phyloP scores from a whole-genome alignment of 164 flowering plant genomes.

The Vitis cinerea region DNA sequence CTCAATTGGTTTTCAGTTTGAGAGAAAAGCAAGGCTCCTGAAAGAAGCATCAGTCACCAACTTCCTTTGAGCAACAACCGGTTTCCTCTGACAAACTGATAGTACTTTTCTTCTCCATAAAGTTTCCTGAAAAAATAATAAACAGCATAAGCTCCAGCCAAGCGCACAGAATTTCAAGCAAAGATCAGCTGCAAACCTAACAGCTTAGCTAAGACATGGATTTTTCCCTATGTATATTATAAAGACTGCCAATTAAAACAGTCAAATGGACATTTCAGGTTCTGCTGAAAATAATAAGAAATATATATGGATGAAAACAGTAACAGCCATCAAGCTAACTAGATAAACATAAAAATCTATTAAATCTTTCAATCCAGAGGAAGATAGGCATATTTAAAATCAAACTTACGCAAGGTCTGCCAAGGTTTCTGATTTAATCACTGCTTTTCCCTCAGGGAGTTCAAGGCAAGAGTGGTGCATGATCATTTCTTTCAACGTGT shows the following conservation, averaged over 20 bases:
- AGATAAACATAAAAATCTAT: neutral
- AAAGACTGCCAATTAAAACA: too few relatives aligned
- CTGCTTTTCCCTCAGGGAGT: conserved; percentile 73
- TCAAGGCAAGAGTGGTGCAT: conserved; percentile 71
- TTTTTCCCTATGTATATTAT: too few relatives aligned
- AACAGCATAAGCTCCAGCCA: too few relatives aligned
- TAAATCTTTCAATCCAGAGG: neutral
- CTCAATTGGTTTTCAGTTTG: neutral
- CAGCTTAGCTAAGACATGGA: too few relatives aligned
- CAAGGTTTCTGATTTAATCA: conserved; percentile 61
- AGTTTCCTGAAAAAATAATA: conserved; percentile 34
- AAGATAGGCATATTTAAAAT: neutral
- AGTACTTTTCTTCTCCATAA: conserved; percentile 50
- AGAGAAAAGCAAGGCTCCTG: neutral
- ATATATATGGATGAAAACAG: too few relatives aligned
- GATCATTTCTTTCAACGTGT: conserved; percentile 87
- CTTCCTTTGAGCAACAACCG: conserved; percentile 17
- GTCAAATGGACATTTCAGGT: too few relatives aligned
- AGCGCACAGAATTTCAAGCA: too few relatives aligned
- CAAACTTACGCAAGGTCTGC: conserved; percentile 80
- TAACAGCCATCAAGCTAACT: neutral
- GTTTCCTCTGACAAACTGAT: conserved; percentile 21
- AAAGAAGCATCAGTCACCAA: neutral
- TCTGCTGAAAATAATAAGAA: too few relatives aligned
- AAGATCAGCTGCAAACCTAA: too few relatives aligned